Evolutionary conservation across 176 grass and related monocot genomes (phyloP).

Genomic region (Pharus latifolius): DNA sequence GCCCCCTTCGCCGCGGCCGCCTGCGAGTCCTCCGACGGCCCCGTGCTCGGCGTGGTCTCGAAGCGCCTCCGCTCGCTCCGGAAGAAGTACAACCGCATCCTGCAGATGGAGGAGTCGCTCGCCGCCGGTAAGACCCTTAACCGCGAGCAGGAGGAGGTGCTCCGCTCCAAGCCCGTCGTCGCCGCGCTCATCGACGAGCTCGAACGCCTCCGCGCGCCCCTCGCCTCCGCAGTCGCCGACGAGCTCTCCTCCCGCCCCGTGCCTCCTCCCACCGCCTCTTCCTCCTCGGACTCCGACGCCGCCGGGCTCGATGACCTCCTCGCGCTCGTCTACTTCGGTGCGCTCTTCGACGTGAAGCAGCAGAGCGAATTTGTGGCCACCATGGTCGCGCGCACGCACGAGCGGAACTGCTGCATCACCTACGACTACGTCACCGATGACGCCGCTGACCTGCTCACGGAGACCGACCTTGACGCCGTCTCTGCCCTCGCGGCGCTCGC

Average conservation of each 20-base stretch:
- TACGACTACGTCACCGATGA: constrained; percentile 93
- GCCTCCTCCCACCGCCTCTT: not conserved
- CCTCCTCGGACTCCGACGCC: constrained; percentile 38
- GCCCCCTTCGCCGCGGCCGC: not conserved
- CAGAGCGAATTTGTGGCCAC: constrained; percentile 64
- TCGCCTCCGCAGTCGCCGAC: constrained; percentile 59
- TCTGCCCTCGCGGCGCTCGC: constrained; percentile 48
- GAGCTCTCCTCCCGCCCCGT: constrained; percentile 36
- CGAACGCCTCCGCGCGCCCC: constrained; percentile 68
- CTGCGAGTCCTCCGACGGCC: constrained; percentile 52
- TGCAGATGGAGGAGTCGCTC: constrained; percentile 84
- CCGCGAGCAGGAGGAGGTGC: constrained; percentile 87
- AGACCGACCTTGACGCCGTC: constrained; percentile 62
- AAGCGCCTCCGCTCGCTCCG: constrained; percentile 87
- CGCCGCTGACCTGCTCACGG: constrained; percentile 53
- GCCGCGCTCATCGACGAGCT: constrained; percentile 67
- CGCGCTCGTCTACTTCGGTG: constrained; percentile 71
- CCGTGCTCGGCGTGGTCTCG: constrained; percentile 60
- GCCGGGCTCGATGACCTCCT: constrained; percentile 58
- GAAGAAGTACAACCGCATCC: constrained; percentile 94
- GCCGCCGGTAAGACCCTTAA: constrained; percentile 71
- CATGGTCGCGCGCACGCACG: constrained; percentile 64
- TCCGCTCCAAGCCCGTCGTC: constrained; percentile 79
- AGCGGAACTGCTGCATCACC: constrained; percentile 79
- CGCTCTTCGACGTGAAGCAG: constrained; percentile 68